phyloP scores from a whole-genome alignment of 352 stramenopile genomes.

The Globisporangium sylvaticum region DNA sequence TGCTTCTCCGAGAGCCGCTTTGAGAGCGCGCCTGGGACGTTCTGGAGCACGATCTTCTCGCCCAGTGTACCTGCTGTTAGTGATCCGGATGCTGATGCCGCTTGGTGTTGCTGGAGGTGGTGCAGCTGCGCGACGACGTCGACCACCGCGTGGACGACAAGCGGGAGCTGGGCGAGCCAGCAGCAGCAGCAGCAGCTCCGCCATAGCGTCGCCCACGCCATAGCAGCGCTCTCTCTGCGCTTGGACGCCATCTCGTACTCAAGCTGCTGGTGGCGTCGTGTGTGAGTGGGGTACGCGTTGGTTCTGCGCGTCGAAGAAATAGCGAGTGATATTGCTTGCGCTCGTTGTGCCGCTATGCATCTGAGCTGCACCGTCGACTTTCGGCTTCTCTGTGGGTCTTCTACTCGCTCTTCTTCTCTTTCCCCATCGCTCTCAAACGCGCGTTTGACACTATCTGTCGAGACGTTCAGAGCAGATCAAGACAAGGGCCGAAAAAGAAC shows the following conservation, averaged over 20 bases:
- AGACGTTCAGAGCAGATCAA: background rate
- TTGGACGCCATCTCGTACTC: background rate
- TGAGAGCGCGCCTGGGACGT: background rate
- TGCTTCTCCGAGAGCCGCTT: background rate
- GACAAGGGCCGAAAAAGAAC: background rate
- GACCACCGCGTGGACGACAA: background rate
- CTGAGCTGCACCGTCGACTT: background rate
- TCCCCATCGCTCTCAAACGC: background rate
- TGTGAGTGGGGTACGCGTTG: background rate
- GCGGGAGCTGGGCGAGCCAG: background rate
- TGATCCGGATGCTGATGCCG: too few relatives aligned
- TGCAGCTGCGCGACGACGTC: conserved; percentile 5
- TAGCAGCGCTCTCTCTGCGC: background rate
- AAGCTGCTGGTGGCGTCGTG: background rate
- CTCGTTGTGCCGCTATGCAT: background rate
- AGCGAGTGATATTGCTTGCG: background rate
- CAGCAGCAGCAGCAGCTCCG: background rate
- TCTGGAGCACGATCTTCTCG: conserved; percentile 4
- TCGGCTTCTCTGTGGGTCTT: background rate
- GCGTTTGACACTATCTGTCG: too few relatives aligned
- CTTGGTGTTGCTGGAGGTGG: conserved; percentile 2
- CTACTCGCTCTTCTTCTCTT: background rate
- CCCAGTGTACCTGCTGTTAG: background rate
- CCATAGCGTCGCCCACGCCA: background rate
- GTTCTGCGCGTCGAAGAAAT: background rate